Evolutionary conservation across 176 grass and related monocot genomes (phyloP), one percentile per base, ranked within the genome.

Genomic region (Hordeum marinum): DNA sequence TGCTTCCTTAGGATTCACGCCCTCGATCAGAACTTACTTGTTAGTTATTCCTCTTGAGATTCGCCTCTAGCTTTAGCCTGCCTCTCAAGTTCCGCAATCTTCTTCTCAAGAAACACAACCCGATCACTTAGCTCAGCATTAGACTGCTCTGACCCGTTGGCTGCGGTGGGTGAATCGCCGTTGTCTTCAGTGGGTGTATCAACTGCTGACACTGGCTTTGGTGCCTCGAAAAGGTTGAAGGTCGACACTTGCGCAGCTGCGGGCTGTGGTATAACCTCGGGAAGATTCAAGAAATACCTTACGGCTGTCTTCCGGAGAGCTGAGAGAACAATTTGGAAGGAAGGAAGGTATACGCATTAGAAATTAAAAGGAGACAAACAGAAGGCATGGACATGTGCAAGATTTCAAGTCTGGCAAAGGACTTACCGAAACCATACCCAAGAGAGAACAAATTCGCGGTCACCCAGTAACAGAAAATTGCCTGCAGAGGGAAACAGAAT

Each of bases 391-490:
- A 72, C 54, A 17, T 5, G 70, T 46, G 58, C n/a, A 37, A 62
- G 12, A 63, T 78, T 12, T 78, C 40, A 80, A 35, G 7, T n/a
- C 43, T 70, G 52, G 69, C 3, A 79, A 57, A 52, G 27, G 61
- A 88, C 91, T 89, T 76, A 95, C 96, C 86, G 18, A 58, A 88
- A 67, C 96, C 93, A 63, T 92, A 94, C 37, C 68, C 66, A 84
- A 95, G 89, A 9, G 96, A 98, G 78, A 95, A 98, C 85, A 98
- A 72, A 79, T 94, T 98, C 13, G 96, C 93, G 17, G 96, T 95
- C 18, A 95, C 52, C 96, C 93, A 95, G 80, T 98, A 95, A 88
- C 82, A 95, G 82, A 98, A 95, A 91, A 98, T 91, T 81, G 93
- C 96, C 96, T 98, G 84, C 32, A 78, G 59, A 63, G 74, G 15